Conservation (phyloP, 1,284 basidiomycete genomes). For the Austropuccinia psidii region DNA sequence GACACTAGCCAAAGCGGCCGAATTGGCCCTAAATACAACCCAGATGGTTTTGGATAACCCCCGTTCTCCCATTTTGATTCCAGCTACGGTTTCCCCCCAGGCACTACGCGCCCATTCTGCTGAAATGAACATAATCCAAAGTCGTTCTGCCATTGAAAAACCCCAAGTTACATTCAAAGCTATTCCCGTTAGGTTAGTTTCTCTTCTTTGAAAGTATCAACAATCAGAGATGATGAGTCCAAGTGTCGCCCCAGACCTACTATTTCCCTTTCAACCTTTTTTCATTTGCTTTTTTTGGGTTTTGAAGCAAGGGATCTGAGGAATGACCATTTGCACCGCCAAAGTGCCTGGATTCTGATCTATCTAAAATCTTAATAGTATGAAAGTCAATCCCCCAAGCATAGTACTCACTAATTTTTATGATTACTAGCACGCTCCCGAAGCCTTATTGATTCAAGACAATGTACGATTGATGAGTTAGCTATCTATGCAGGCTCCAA, state of each 20-base stretch:
- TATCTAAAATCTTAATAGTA: background rate
- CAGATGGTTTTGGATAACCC: constrained; percentile 68
- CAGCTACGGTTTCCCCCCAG: background rate
- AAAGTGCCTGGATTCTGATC: too few relatives aligned
- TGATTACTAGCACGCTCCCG: too few relatives aligned
- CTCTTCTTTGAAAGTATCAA: too few relatives aligned
- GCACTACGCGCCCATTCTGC: background rate
- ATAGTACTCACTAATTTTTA: background rate
- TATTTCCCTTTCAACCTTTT: background rate
- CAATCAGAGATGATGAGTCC: constrained; percentile 9
- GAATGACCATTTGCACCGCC: too few relatives aligned
- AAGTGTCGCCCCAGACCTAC: constrained; percentile 20
- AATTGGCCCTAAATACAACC: constrained; percentile 66
- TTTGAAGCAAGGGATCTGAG: too few relatives aligned
- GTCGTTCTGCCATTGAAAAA: background rate
- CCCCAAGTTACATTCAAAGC: constrained; percentile 14
- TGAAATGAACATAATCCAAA: constrained; percentile 31
- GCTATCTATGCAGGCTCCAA: background rate
- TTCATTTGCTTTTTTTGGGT: background rate
- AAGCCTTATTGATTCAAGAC: too few relatives aligned
- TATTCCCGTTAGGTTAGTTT: too few relatives aligned
- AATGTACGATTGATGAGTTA: background rate
- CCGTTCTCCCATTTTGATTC: background rate
- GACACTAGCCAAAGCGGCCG: constrained; percentile 51
- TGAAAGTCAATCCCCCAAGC: background rate